phyloP scores from a whole-genome alignment of 2,329 filamentous ascomycete genomes.

The Xylariales sp. region DNA sequence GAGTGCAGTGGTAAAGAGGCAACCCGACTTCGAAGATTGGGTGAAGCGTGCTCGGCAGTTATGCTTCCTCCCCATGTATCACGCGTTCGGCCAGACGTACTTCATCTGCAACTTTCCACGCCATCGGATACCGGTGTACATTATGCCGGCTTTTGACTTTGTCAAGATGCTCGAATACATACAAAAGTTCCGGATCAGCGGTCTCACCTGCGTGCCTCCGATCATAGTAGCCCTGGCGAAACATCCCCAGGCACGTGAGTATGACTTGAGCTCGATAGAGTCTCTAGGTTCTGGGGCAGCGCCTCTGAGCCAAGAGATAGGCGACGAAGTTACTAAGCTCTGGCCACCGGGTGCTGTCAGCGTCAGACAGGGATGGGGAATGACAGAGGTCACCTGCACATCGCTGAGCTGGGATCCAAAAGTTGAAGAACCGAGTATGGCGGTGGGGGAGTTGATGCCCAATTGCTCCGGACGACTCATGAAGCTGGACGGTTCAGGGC shows the following conservation, averaged over 20 bases:
- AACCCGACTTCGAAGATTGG: constrained; percentile 44
- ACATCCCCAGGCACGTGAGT: constrained; percentile 58
- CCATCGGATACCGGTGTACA: constrained; percentile 61
- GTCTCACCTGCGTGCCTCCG: constrained; percentile 65
- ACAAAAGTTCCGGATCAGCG: constrained; percentile 63
- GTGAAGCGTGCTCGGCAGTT: constrained; percentile 40
- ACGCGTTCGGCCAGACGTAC: constrained; percentile 67
- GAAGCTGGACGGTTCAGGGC: constrained; percentile 45
- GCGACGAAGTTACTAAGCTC: constrained; percentile 52
- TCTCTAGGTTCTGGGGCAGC: constrained; percentile 62
- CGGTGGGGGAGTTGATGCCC: constrained; percentile 64
- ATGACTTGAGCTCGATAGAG: constrained; percentile 64
- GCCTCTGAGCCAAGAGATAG: constrained; percentile 55
- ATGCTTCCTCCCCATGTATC: constrained; percentile 73
- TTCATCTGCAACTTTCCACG: constrained; percentile 58
- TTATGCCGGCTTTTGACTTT: constrained; percentile 78
- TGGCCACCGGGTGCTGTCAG: constrained; percentile 36
- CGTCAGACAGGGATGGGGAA: constrained; percentile 72
- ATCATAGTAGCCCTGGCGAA: constrained; percentile 71
- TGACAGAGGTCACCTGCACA: constrained; percentile 79
- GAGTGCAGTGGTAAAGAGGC: constrained; percentile 38
- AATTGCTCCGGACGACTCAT: constrained; percentile 68
- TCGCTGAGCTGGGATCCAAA: constrained; percentile 59
- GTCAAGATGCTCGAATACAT: constrained; percentile 64
- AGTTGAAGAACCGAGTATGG: constrained; percentile 29